Conservation (phyloP, 2,329 filamentous ascomycete genomes). For the Botrytis fabae region DNA sequence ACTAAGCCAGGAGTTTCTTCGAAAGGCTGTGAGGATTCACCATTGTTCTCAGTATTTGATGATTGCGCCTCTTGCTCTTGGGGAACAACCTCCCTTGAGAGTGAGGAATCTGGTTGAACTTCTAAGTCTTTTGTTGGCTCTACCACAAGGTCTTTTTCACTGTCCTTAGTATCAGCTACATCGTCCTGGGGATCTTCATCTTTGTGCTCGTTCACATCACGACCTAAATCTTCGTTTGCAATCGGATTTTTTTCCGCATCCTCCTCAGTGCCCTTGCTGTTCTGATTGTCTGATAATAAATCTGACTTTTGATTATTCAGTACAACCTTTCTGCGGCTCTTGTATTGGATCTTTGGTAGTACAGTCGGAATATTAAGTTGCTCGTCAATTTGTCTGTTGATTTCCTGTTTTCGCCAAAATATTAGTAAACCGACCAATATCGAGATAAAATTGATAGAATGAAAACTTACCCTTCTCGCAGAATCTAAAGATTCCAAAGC, state of each 20-base stretch:
- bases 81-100: background rate
- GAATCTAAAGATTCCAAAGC: constrained; percentile 34
- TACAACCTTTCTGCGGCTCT: constrained; percentile 31
- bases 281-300: background rate
- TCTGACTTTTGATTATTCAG: background rate
- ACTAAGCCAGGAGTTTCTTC: background rate
- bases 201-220: constrained; percentile 2
- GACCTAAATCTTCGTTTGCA: background rate
- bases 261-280: background rate
- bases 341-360: constrained; percentile 33
- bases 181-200: background rate
- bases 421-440: background rate
- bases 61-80: background rate
- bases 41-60: background rate
- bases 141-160: background rate
- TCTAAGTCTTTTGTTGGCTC: background rate
- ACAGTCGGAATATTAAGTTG: constrained; percentile 34
- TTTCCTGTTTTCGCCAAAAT: constrained; percentile 27
- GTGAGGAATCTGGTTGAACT: background rate
- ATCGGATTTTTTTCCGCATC: background rate
- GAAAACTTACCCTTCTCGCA: constrained; percentile 30
- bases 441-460: background rate
- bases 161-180: background rate
- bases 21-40: background rate
- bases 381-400: constrained; percentile 37